Evolutionary conservation across 2,329 filamentous ascomycete species (phyloP).

Genomic region (Nemania sp.): DNA sequence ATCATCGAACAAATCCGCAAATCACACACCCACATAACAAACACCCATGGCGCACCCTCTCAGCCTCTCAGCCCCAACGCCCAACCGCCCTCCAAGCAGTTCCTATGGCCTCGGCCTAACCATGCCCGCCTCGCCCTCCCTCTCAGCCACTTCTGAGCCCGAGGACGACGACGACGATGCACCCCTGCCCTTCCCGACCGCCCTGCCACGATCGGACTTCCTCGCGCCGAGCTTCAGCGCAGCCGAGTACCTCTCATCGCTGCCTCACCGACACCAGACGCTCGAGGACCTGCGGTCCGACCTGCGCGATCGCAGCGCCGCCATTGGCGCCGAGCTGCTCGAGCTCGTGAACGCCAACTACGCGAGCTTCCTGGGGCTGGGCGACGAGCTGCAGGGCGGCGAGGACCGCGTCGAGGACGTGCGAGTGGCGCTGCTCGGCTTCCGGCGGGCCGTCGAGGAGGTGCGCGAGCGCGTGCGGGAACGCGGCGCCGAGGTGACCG

Average conservation of each 20-base stretch:
- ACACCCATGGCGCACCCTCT: conserved; percentile 15
- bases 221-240: conserved; percentile 77
- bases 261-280: conserved; percentile 89
- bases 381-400: conserved; percentile 79
- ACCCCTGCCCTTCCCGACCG: conserved; percentile 84
- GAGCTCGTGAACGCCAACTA: conserved; percentile 97
- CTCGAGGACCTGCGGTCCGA: conserved; percentile 91
- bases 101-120: conserved; percentile 48
- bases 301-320: conserved; percentile 76
- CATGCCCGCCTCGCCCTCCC: conserved; percentile 39
- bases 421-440: conserved; percentile 82
- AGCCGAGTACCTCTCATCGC: conserved; percentile 76
- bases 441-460: conserved; percentile 78
- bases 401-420: conserved; percentile 92
- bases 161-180: conserved; percentile 59
- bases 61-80: conserved; percentile 35
- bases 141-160: conserved; percentile 44
- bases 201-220: conserved; percentile 83
- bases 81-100: conserved; percentile 37
- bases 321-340: conserved; percentile 82
- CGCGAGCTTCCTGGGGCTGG: conserved; percentile 83
- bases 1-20: background rate
- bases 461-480: conserved; percentile 69
- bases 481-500: conserved; percentile 65
- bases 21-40: no score